Evolutionary conservation across 192 early-diverging fungal species (phyloP).

Genomic region (Phycomyces blakesleeanus): DNA sequence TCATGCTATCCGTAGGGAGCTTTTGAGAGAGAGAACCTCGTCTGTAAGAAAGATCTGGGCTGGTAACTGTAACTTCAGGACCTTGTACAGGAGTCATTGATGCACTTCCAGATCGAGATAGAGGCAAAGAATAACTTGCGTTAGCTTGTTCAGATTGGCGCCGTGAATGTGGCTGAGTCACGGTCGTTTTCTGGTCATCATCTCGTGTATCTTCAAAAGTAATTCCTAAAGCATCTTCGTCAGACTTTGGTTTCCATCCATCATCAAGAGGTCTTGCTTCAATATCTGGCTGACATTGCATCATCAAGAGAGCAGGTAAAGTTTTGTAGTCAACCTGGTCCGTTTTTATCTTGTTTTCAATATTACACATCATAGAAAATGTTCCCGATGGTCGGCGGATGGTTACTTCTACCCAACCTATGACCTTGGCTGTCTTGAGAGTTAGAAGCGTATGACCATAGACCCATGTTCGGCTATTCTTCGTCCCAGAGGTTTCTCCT

Average conservation of each 20-base stretch:
- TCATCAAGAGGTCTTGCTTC: conserved; percentile 5
- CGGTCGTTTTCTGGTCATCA: background rate
- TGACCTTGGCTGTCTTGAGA: conserved; percentile 57
- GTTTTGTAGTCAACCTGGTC: conserved; percentile 44
- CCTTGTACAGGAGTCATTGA: conserved; percentile 1
- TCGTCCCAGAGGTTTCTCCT: conserved; percentile 32
- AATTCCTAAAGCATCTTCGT: conserved; percentile 9
- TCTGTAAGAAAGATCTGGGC: background rate
- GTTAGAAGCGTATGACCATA: conserved; percentile 86
- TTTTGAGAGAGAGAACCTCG: background rate
- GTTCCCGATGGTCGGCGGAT: conserved; percentile 81
- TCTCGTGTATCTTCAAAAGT: background rate
- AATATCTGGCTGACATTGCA: conserved; percentile 41
- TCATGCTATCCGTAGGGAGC: background rate
- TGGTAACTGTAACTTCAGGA: background rate
- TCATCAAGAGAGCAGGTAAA: conserved; percentile 52
- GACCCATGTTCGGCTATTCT: conserved; percentile 69
- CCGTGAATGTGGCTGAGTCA: background rate
- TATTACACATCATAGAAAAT: conserved; percentile 59
- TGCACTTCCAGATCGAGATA: background rate
- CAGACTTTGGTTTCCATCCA: conserved; percentile 7
- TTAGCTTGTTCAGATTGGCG: background rate
- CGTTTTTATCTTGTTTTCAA: conserved; percentile 63
- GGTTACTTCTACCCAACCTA: conserved; percentile 77
- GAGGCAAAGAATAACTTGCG: background rate